Percentiles rank a stretch among this genome's conserved stretches.
These are phyloP conservation scores for Perkinsus chesapeaki DNA, from an alignment of 169 alveolate genomes.

Conservation along the genomic window DNA sequence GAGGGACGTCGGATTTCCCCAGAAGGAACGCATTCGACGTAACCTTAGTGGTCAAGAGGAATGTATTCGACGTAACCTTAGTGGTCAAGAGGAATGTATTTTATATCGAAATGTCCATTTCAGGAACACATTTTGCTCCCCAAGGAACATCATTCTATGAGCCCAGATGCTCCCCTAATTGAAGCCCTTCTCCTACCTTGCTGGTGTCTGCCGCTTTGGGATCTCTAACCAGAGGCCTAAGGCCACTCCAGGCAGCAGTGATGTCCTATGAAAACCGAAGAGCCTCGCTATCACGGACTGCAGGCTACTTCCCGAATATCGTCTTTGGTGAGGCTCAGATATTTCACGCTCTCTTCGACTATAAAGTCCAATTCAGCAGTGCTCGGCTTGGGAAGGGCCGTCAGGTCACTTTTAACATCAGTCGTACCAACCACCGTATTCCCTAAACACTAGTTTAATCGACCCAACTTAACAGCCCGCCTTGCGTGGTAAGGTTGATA, in stretches of 20 bases:
- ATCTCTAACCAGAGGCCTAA: conserved; percentile 57
- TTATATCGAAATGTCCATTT: too few species aligned
- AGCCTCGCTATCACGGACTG: neutral
- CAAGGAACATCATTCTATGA: too few species aligned
- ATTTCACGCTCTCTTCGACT: conserved; percentile 52
- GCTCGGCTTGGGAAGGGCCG: conserved; percentile 48
- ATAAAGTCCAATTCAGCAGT: conserved; percentile 67
- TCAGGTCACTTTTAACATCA: conserved; percentile 59
- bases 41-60: too few species aligned
- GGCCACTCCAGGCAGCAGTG: conserved; percentile 64
- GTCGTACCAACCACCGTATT: conserved; percentile 79
- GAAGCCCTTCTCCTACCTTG: neutral
- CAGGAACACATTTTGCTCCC: too few species aligned
- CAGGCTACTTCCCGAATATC: conserved; percentile 25
- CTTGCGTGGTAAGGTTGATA: too few species aligned
- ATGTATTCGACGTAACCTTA: too few species aligned
- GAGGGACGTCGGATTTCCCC: too few species aligned
- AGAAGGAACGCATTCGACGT: too few species aligned
- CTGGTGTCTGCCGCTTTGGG: conserved; percentile 15
- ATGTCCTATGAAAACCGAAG: conserved; percentile 25
- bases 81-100: too few species aligned
- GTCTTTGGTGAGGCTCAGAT: conserved; percentile 41
- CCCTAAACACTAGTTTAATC: conserved; percentile 16
- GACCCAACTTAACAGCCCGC: too few species aligned
- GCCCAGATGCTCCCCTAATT: neutral